Percentiles rank a stretch among this genome's conserved stretches.
phyloP scores from a whole-genome alignment of 148 eudicot genomes.

The Rheum nobile region DNA sequence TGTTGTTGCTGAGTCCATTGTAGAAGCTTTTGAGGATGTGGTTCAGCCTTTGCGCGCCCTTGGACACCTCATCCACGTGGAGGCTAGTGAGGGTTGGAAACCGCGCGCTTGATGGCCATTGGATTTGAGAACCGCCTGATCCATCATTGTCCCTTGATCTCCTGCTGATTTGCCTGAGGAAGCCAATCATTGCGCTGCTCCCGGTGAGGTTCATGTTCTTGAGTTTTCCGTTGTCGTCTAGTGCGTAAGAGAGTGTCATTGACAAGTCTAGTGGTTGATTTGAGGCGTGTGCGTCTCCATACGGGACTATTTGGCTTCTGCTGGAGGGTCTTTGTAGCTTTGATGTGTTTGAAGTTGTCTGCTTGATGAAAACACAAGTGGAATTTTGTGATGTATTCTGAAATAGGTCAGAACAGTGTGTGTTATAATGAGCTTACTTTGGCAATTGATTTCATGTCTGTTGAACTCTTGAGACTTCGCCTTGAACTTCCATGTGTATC shows the following conservation, averaged over 20 bases:
- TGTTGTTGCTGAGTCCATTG: slow-evolving; percentile 26
- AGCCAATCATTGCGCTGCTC: slow-evolving; percentile 37
- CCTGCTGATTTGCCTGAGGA: slow-evolving; percentile 46
- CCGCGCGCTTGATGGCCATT: slow-evolving; percentile 24
- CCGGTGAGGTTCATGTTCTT: slow-evolving; percentile 33
- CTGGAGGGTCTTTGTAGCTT: slow-evolving; percentile 21
- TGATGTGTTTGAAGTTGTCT: slow-evolving; percentile 20
- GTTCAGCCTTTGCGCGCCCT: slow-evolving; percentile 69
- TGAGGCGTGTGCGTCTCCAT: slow-evolving; percentile 26
- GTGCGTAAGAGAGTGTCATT: slow-evolving; percentile 53
- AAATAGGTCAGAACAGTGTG: not conserved
- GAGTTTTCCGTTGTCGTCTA: slow-evolving; percentile 39
- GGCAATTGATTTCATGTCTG: slow-evolving; percentile 33
- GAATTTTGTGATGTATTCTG: not conserved
- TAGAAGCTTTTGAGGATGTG: slow-evolving; percentile 59
- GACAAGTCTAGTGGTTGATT: slow-evolving; percentile 43
- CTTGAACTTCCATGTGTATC: slow-evolving; percentile 33
- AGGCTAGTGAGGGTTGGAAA: slow-evolving; percentile 37
- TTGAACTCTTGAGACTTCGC: slow-evolving; percentile 32
- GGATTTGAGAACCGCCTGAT: not conserved
- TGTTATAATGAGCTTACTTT: slow-evolving; percentile 31
- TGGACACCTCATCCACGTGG: slow-evolving; percentile 73
- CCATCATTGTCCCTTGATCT: slow-evolving; percentile 34
- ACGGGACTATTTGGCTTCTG: slow-evolving; percentile 47
- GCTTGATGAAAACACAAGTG: no score